phyloP scores from a whole-genome alignment of 2,329 filamentous ascomycete genomes.

The Atkinsonella hypoxylon region DNA sequence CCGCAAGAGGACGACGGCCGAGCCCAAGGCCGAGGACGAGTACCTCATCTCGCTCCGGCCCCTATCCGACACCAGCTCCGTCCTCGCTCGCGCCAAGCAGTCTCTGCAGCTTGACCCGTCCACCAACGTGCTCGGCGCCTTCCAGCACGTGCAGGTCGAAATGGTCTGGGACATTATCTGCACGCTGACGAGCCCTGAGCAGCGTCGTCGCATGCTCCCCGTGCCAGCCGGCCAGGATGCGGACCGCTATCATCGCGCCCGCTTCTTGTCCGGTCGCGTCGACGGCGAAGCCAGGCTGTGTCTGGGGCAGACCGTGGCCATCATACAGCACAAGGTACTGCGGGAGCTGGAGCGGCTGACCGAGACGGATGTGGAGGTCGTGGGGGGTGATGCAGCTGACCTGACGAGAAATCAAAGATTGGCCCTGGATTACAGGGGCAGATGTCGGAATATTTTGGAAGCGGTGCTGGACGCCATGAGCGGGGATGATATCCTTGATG shows the following conservation, averaged over 20 bases:
- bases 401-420: conserved; percentile 34
- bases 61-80: conserved; percentile 33
- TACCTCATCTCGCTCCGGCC: conserved; percentile 43
- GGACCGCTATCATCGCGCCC: conserved; percentile 14
- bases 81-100: conserved; percentile 31
- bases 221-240: conserved; percentile 10
- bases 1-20: conserved; percentile 27
- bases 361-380: conserved; percentile 32
- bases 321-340: conserved; percentile 32
- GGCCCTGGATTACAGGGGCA: conserved; percentile 34
- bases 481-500: conserved; percentile 16
- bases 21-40: conserved; percentile 21
- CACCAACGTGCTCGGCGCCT: conserved; percentile 22
- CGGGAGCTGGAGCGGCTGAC: conserved; percentile 32
- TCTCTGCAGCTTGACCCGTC: conserved; percentile 17
- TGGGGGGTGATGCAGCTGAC: conserved; percentile 24
- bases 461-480: conserved; percentile 30
- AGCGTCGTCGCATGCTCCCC: conserved; percentile 16
- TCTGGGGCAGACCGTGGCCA: conserved; percentile 24
- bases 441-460: conserved; percentile 36
- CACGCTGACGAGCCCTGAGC: conserved; percentile 24
- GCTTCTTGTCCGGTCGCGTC: conserved; percentile 21
- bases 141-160: conserved; percentile 39
- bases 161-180: conserved; percentile 39
- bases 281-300: conserved; percentile 15